Percentiles rank a stretch among this genome's conserved stretches.
Evolutionary conservation across 371 early-diverging fungal genomes (phyloP).

Genomic region (Sporodiniella umbellata): DNA sequence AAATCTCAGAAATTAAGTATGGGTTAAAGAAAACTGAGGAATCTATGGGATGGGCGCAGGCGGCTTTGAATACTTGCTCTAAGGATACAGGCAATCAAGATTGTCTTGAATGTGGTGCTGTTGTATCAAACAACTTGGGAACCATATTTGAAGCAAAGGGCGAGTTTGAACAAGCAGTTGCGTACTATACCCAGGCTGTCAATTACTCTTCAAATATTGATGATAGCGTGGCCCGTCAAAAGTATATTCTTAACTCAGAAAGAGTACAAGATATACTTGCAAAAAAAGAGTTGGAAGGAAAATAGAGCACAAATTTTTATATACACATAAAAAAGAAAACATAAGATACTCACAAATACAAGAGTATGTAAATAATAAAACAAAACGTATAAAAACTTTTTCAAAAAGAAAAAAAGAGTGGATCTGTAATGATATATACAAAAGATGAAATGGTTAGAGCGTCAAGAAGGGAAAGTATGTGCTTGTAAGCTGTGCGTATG

Average conservation of each 20-base stretch:
- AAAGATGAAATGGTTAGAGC: too few relatives aligned
- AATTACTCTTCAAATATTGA: conserved; percentile 25
- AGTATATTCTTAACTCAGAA: conserved; percentile 28
- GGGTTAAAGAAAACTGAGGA: conserved; percentile 43
- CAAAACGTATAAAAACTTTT: too few relatives aligned
- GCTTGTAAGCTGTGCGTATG: too few relatives aligned
- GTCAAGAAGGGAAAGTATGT: too few relatives aligned
- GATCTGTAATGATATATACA: too few relatives aligned
- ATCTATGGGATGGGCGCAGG: conserved; percentile 54
- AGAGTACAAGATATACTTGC: conserved; percentile 14
- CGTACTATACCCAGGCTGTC: conserved; percentile 41
- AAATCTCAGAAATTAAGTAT: conserved; percentile 46
- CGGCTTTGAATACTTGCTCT: conserved; percentile 35
- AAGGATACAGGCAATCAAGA: conserved; percentile 20
- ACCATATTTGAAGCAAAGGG: conserved; percentile 38
- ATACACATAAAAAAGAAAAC: too few relatives aligned
- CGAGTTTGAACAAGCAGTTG: conserved; percentile 35
- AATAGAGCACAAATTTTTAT: too few relatives aligned
- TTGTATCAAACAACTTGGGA: conserved; percentile 47
- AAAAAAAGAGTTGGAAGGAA: conserved; percentile 1
- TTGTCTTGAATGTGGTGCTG: conserved; percentile 52
- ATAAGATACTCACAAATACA: too few relatives aligned
- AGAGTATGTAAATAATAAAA: too few relatives aligned
- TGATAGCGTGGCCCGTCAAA: conserved; percentile 25
- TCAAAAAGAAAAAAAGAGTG: too few relatives aligned